These are phyloP conservation scores for Scheffersomyces amazonensis DNA, from an alignment of 805 yeast species.

Conservation along the genomic window DNA sequence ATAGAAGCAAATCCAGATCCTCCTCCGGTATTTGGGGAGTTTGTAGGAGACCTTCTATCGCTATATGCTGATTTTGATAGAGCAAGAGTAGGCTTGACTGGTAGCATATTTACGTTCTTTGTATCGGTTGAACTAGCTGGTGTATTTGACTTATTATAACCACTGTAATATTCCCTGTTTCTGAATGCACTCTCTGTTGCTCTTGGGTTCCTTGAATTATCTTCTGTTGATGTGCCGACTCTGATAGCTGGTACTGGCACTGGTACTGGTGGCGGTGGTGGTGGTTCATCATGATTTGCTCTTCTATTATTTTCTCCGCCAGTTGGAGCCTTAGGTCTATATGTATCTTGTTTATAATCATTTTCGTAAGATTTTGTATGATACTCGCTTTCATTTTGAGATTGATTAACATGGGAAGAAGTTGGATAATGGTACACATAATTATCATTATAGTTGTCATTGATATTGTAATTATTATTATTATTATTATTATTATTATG, in stretches of 20 bases:
- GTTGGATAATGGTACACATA: no score
- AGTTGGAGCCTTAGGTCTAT: constrained; percentile 3
- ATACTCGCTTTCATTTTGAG: no score
- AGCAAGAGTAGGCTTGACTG: neutral
- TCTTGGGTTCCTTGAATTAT: neutral
- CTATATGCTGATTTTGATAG: no score
- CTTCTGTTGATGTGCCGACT: no score
- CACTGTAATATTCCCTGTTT: neutral
- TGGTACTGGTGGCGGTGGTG: no score
- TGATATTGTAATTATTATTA: neutral
- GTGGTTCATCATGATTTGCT: neutral
- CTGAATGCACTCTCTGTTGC: neutral
- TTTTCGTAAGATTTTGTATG: no score
- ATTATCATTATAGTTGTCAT: neutral
- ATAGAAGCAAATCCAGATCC: no score
- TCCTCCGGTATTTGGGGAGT: no score
- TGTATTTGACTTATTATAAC: neutral
- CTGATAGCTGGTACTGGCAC: no score
- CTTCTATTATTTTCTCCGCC: neutral
- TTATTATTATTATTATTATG: neutral
- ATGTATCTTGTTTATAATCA: constrained; percentile 3
- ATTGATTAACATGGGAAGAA: constrained; percentile 2
- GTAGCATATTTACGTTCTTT: neutral
- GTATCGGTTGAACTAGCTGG: neutral
- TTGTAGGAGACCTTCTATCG: no score